Conservation (phyloP, 2,329 filamentous ascomycete genomes). For the Chaetomiaceae sp. region DNA sequence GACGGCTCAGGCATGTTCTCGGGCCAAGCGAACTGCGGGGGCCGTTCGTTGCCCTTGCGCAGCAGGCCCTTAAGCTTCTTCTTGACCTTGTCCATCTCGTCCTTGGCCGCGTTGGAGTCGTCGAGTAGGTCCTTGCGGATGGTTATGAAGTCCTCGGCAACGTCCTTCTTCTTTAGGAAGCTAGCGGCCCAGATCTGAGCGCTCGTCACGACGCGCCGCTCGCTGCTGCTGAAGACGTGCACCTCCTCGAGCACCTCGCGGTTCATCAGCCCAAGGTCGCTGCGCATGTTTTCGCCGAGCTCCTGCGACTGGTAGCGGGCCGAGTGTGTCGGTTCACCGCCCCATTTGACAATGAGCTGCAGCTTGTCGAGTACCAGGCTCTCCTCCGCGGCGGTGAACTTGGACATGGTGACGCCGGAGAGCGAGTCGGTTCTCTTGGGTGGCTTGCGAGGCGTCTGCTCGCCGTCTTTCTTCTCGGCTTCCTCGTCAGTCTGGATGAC, state of each 20-base stretch:
- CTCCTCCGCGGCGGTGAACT: slow-evolving; percentile 89
- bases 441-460: slow-evolving; percentile 36
- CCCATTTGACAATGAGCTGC: slow-evolving; percentile 98
- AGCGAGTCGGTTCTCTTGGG: slow-evolving; percentile 75
- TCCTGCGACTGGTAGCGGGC: slow-evolving; percentile 95
- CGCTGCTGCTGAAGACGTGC: slow-evolving; percentile 91
- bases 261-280: slow-evolving; percentile 90
- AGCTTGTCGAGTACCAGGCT: slow-evolving; percentile 91
- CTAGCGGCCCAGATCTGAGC: slow-evolving; percentile 93
- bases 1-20: slow-evolving; percentile 91
- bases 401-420: slow-evolving; percentile 85
- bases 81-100: slow-evolving; percentile 99
- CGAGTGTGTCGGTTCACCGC: slow-evolving; percentile 94
- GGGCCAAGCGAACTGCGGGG: slow-evolving; percentile 97
- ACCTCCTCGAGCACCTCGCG: slow-evolving; percentile 88
- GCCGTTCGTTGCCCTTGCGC: slow-evolving; percentile 86
- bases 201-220: slow-evolving; percentile 88
- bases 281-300: slow-evolving; percentile 90
- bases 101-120: slow-evolving; percentile 96
- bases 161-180: slow-evolving; percentile 81
- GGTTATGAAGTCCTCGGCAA: slow-evolving; percentile 79
- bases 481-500: slow-evolving; percentile 21
- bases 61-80: slow-evolving; percentile 95
- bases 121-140: slow-evolving; percentile 93
- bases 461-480: slow-evolving; percentile 20